Percentiles rank a stretch among this genome's conserved stretches.
These are phyloP conservation scores for Scedosporium dehoogii DNA, from an alignment of 2,329 filamentous ascomycete genomes.

Conservation along the genomic window DNA sequence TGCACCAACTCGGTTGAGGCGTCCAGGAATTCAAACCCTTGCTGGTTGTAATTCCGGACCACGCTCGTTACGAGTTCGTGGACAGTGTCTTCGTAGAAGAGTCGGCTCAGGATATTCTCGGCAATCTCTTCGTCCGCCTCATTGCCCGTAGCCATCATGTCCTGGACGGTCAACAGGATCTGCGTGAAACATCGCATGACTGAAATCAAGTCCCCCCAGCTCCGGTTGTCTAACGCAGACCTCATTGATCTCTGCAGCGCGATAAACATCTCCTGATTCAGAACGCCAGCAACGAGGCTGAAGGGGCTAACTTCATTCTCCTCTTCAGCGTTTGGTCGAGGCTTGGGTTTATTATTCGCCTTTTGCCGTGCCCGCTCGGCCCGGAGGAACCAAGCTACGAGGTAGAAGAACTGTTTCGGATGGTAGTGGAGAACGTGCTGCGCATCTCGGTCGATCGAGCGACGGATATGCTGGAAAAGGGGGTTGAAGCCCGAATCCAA, in stretches of 20 bases:
- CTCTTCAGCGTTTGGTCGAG: slow-evolving; percentile 13
- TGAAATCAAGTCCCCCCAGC: slow-evolving; percentile 77
- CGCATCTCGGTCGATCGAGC: slow-evolving; percentile 82
- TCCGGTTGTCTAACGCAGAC: slow-evolving; percentile 67
- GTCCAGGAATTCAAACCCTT: slow-evolving; percentile 89
- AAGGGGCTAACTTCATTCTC: slow-evolving; percentile 61
- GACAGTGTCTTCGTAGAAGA: slow-evolving; percentile 97
- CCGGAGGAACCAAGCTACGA: slow-evolving; percentile 85
- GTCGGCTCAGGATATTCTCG: slow-evolving; percentile 88
- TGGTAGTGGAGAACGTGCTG: slow-evolving; percentile 71
- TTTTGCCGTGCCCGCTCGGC: slow-evolving; percentile 69
- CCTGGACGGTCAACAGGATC: slow-evolving; percentile 82
- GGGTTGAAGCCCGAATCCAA: slow-evolving; percentile 94
- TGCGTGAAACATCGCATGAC: slow-evolving; percentile 93
- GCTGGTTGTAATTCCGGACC: slow-evolving; percentile 78
- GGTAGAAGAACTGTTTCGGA: slow-evolving; percentile 79
- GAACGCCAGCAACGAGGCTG: slow-evolving; percentile 74
- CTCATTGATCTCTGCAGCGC: slow-evolving; percentile 78
- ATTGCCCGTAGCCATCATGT: slow-evolving; percentile 73
- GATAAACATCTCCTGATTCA: slow-evolving; percentile 94
- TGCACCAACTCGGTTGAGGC: slow-evolving; percentile 84
- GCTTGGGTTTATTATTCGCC: slow-evolving; percentile 35
- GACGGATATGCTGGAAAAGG: slow-evolving; percentile 73
- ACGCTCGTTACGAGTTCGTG: slow-evolving; percentile 80
- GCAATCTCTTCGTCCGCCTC: slow-evolving; percentile 98